These are phyloP conservation scores for Schoenoplectus tabernaemontani DNA, from an alignment of 202 grass and related monocot species.

Conservation along the genomic window DNA sequence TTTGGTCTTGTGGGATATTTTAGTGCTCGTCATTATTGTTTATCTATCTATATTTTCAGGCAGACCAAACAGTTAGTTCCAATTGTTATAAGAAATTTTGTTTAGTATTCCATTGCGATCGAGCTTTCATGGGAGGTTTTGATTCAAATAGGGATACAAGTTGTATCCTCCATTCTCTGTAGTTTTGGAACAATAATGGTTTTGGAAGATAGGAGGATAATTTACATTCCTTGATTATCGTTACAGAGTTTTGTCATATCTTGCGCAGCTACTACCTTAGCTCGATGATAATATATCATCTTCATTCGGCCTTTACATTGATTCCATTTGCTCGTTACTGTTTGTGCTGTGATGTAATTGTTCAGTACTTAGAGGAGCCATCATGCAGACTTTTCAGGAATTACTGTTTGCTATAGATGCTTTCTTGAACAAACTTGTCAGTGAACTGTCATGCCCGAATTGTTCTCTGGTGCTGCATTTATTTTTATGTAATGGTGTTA, in stretches of 20 bases:
- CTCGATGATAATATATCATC: not conserved
- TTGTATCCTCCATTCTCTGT: not conserved
- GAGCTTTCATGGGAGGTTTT: not conserved
- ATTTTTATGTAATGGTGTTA: no score
- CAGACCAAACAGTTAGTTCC: not conserved
- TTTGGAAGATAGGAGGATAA: not conserved
- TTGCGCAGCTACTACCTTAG: not conserved
- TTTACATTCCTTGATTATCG: not conserved
- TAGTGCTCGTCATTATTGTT: not conserved
- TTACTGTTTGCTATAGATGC: no score
- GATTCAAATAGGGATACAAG: not conserved
- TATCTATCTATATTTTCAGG: not conserved
- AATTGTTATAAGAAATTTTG: not conserved
- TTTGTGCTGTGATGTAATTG: not conserved
- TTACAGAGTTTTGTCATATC: not conserved
- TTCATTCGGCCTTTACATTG: not conserved
- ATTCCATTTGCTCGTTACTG: not conserved
- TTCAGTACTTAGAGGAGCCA: not conserved
- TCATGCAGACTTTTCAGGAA: not conserved
- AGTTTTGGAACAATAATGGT: not conserved
- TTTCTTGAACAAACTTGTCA: no score
- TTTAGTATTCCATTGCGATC: not conserved
- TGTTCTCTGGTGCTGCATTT: no score
- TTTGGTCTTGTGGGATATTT: not conserved
- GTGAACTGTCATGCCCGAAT: not conserved